phyloP scores from a whole-genome alignment of 73 alveolate species.

The Stentor roeselii region DNA sequence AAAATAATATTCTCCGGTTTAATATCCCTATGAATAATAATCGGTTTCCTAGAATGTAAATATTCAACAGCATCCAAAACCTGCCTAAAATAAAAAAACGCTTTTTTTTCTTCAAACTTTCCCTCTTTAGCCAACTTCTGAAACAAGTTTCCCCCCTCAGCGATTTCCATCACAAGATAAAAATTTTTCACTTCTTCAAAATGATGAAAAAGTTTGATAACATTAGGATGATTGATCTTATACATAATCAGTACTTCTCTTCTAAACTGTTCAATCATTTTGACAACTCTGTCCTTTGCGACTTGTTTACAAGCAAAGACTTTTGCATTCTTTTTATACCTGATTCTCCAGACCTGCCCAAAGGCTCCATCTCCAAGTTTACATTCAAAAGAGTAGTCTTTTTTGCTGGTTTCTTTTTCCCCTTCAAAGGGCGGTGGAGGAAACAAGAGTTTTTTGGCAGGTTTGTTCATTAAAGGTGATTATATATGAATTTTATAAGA shows the following conservation, averaged over 20 bases:
- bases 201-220: constrained; percentile 57
- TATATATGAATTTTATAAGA: no score
- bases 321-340: constrained; percentile 11
- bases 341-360: constrained; percentile 24
- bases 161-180: constrained; percentile 61
- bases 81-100: constrained; percentile 64
- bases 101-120: constrained; percentile 58
- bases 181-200: constrained; percentile 70
- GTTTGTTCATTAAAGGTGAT: no score
- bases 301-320: constrained; percentile 21
- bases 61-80: constrained; percentile 52
- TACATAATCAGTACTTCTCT: constrained; percentile 68
- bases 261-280: constrained; percentile 53
- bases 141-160: constrained; percentile 65
- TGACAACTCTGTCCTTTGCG: constrained; percentile 33
- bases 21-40: constrained; percentile 49
- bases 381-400: not conserved
- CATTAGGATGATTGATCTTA: constrained; percentile 70
- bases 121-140: constrained; percentile 51
- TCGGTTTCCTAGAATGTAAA: constrained; percentile 50
- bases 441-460: not conserved
- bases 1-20: constrained; percentile 17
- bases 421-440: not conserved
- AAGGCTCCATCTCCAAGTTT: constrained; percentile 28
- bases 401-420: not conserved